Conservation (phyloP, 129 eudicot genomes). For the Mikania micrantha region DNA sequence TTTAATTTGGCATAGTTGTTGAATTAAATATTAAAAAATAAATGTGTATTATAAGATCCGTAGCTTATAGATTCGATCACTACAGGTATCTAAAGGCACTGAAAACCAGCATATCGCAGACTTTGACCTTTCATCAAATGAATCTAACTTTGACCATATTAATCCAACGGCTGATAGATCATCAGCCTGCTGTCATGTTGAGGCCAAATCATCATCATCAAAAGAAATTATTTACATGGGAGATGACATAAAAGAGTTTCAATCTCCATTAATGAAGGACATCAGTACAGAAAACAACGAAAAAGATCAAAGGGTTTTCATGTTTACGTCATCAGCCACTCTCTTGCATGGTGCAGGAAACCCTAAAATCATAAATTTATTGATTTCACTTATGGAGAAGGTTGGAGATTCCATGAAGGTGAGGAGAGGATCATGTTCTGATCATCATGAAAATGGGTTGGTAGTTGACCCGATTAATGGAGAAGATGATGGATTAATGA, state of each 20-base stretch:
- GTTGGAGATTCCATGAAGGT: background rate
- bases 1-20: no score
- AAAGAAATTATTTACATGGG: slow-evolving; percentile 42
- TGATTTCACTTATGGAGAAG: background rate
- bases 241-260: slow-evolving; percentile 68
- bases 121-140: background rate
- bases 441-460: background rate
- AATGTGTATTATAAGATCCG: no score
- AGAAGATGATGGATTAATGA: no score
- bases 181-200: background rate
- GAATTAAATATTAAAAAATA: no score
- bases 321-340: slow-evolving; percentile 36
- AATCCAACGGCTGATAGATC: no score
- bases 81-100: slow-evolving; percentile 17
- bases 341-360: background rate
- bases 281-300: no score
- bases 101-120: background rate
- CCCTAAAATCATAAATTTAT: background rate
- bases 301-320: slow-evolving; percentile 63
- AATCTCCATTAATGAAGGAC: slow-evolving; percentile 25
- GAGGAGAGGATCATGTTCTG: background rate
- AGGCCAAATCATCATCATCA: slow-evolving; percentile 28
- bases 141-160: background rate
- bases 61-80: no score
- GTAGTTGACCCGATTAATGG: background rate